Conservation (phyloP, 805 yeast genomes). For the Kluyveromyces aestuarii region DNA sequence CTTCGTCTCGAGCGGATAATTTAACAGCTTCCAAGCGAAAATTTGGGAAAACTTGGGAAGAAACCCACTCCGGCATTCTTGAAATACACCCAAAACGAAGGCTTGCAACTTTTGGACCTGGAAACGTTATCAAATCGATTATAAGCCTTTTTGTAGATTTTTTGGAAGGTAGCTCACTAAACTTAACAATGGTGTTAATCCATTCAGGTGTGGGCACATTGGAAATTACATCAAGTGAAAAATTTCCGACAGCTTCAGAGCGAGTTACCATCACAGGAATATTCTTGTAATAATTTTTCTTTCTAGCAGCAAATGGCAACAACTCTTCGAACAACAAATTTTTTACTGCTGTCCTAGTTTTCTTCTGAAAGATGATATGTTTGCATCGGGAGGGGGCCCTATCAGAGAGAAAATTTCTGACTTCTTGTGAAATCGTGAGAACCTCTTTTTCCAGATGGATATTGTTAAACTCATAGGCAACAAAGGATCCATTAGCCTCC, state of each 20-base stretch:
- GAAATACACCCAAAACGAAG: neutral
- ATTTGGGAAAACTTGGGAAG: neutral
- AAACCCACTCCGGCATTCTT: neutral
- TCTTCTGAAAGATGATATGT: neutral
- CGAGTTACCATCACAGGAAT: neutral
- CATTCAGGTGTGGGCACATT: neutral
- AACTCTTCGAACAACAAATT: neutral
- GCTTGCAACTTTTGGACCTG: neutral
- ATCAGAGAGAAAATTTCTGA: neutral
- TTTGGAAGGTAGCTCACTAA: neutral
- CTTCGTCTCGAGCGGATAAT: neutral
- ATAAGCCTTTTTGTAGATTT: neutral
- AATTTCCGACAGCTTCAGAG: neutral
- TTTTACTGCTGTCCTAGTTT: neutral
- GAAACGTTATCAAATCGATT: neutral
- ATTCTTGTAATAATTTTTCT: neutral
- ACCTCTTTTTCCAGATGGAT: neutral
- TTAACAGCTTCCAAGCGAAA: neutral
- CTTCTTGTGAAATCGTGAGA: neutral
- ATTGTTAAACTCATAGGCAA: neutral
- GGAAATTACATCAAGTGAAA: neutral
- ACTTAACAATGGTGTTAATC: too few relatives aligned
- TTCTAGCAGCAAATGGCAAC: neutral
- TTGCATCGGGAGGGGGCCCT: neutral
- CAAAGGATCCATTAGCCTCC: neutral